Evolutionary conservation across 106 monocot genomes (phyloP), one percentile per base, ranked within the genome.

Genomic region (Dendrobium huoshanense): DNA sequence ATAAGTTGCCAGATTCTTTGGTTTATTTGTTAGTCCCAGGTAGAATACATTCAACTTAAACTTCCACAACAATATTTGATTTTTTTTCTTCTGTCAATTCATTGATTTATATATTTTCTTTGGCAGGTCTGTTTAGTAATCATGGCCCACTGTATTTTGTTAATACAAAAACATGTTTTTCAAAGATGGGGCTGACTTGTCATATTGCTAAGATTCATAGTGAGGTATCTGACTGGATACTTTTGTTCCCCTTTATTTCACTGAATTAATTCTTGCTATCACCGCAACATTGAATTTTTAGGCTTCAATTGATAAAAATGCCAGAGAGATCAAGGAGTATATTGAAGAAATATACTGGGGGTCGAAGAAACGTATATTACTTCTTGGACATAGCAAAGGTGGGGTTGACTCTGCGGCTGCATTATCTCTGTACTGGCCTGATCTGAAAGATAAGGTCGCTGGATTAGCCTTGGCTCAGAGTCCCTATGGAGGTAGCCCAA

Each of bases 261-360:
- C 20, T 43, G 20, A 20, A 44, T 18, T 42, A 54, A 20, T 40
- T 40, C 27, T 40, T 77, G 13, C 78, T 37, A 4, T 6, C 7
- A 45, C 20, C 75, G 73, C 16, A 47, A 67, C 70, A 72, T 81
- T 17, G n/a, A 20, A 49, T 70, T 29, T 43, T 41, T 87, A 99
- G 95, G 91, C 95, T 75, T 95, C 99, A 48, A 90, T 99, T 29
- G 91, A 87, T 20, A 93, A 87, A 85, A 99, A 99, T 86, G 95
- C 91, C 4, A 81, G 90, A 80, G 95, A 93, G 81, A 84, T 99
- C 78, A 95, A 93, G 79, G 86, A 95, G 15, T 99, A 93, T 73
- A 93, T 99, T 77, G 95, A 99, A 82, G 99, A 99, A 85, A 93
- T 99, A 31, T 95, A 87, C 65, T 99, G 95, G 95, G 99, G 99